phyloP scores from a whole-genome alignment of 1,139 yeast genomes.

The Casaregolazyma lundiana region DNA sequence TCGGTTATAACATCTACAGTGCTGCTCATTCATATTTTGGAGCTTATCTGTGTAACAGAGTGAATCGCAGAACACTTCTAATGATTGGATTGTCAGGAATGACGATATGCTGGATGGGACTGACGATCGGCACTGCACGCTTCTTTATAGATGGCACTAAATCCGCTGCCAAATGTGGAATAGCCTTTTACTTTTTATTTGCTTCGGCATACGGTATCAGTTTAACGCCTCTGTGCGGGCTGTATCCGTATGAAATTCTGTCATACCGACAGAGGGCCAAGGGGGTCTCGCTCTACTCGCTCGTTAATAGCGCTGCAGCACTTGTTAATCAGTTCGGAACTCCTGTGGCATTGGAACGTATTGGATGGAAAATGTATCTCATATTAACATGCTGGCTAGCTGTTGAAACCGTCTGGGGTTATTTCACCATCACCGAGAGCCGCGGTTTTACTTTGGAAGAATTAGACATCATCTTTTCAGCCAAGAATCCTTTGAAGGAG shows the following conservation, averaged over 20 bases:
- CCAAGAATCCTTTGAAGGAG: constrained; percentile 26
- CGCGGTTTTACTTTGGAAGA: constrained; percentile 46
- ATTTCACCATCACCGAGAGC: constrained; percentile 44
- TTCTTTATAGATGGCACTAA: constrained; percentile 12
- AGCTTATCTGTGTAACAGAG: constrained; percentile 16
- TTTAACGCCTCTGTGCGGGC: constrained; percentile 21
- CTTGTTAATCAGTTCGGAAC: constrained; percentile 46
- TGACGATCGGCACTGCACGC: constrained; percentile 20
- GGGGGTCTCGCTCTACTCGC: constrained; percentile 29
- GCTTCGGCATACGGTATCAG: constrained; percentile 18
- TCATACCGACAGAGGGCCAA: constrained; percentile 37
- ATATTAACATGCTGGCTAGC: constrained; percentile 33
- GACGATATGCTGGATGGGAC: constrained; percentile 18
- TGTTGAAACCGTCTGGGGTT: constrained; percentile 28
- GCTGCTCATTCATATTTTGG: constrained; percentile 16
- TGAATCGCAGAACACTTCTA: constrained; percentile 18
- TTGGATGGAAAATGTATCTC: constrained; percentile 37
- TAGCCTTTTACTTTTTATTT: constrained; percentile 23
- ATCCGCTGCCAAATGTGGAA: constrained; percentile 21
- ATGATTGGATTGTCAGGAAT: constrained; percentile 13
- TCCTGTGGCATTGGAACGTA: constrained; percentile 54
- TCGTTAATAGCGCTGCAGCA: constrained; percentile 18
- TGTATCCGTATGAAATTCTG: constrained; percentile 36
- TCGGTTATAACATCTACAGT: constrained; percentile 15
- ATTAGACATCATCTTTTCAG: constrained; percentile 40